Conservation (phyloP, 495 filamentous ascomycete species). For the Lentithecium fluviatile region DNA sequence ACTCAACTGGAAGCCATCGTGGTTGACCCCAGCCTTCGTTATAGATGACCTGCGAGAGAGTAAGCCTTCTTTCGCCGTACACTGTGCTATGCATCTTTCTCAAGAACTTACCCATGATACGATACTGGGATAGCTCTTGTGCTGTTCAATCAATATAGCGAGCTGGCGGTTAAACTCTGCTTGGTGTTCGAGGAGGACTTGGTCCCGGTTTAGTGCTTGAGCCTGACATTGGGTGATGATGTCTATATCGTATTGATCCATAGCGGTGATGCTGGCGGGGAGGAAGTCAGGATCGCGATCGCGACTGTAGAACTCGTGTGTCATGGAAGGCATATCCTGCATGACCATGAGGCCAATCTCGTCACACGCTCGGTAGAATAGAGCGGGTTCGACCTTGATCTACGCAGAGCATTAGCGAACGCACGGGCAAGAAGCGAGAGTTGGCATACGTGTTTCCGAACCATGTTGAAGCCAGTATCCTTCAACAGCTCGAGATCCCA, state of each 20-base stretch:
- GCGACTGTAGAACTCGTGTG: slow-evolving; percentile 41
- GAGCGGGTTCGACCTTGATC: slow-evolving; percentile 67
- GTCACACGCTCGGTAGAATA: slow-evolving; percentile 68
- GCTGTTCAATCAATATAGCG: slow-evolving; percentile 59
- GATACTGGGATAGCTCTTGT: slow-evolving; percentile 63
- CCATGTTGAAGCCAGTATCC: slow-evolving; percentile 62
- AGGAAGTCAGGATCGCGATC: background rate
- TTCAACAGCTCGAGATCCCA: slow-evolving; percentile 63
- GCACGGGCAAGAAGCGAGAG: too few species aligned
- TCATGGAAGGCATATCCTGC: slow-evolving; percentile 66
- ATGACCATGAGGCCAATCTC: slow-evolving; percentile 62
- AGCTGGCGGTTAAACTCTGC: slow-evolving; percentile 63
- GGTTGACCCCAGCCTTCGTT: slow-evolving; percentile 70
- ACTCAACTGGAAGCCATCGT: slow-evolving; percentile 52
- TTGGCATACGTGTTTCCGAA: slow-evolving; percentile 66
- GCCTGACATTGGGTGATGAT: too few species aligned
- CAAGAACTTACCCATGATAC: slow-evolving; percentile 47
- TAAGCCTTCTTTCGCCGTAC: background rate
- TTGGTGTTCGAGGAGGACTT: slow-evolving; percentile 49
- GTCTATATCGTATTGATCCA: too few species aligned
- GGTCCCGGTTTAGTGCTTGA: background rate
- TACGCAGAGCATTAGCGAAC: slow-evolving; percentile 30
- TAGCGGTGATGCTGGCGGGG: too few species aligned
- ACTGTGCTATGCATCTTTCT: background rate
- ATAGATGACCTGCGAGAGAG: slow-evolving; percentile 55